These are phyloP conservation scores for Lojkania enalia DNA, from an alignment of 2,329 filamentous ascomycete species.

Conservation along the genomic window DNA sequence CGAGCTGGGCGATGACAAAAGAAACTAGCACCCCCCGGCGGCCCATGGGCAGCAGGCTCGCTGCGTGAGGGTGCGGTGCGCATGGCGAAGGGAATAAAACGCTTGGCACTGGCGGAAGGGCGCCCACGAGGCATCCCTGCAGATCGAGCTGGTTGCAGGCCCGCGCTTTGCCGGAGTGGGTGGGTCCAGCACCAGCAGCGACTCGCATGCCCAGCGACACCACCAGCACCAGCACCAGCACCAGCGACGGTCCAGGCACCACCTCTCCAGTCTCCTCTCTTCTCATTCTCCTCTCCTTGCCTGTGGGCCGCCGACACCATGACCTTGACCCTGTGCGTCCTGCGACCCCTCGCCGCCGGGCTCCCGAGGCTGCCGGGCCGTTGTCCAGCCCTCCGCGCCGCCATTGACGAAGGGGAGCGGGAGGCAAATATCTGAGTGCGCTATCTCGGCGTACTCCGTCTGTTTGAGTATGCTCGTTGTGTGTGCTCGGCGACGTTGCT, in stretches of 20 bases:
- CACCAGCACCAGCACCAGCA: neutral
- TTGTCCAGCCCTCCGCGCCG: too few species aligned
- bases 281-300: too few species aligned
- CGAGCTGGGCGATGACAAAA: slow-evolving; percentile 36
- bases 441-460: too few species aligned
- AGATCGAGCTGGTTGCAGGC: slow-evolving; percentile 16
- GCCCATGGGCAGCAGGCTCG: too few species aligned
- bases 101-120: slow-evolving; percentile 29
- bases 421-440: too few species aligned
- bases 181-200: neutral
- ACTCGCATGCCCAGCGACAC: too few species aligned
- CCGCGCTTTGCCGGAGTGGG: neutral
- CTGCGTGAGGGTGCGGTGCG: slow-evolving; percentile 5
- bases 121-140: slow-evolving; percentile 25
- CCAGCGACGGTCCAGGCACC: neutral
- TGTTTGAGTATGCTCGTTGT: too few species aligned
- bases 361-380: slow-evolving; percentile 3
- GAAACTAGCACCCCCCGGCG: slow-evolving; percentile 21
- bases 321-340: neutral
- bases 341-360: slow-evolving; percentile 3
- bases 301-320: neutral
- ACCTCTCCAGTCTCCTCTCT: neutral
- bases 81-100: slow-evolving; percentile 29
- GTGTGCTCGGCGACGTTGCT: too few species aligned
- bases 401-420: too few species aligned